Evolutionary conservation across 148 eudicot species (phyloP), one percentile per base, ranked within the genome.

Genomic region (Spergularia bocconei): DNA sequence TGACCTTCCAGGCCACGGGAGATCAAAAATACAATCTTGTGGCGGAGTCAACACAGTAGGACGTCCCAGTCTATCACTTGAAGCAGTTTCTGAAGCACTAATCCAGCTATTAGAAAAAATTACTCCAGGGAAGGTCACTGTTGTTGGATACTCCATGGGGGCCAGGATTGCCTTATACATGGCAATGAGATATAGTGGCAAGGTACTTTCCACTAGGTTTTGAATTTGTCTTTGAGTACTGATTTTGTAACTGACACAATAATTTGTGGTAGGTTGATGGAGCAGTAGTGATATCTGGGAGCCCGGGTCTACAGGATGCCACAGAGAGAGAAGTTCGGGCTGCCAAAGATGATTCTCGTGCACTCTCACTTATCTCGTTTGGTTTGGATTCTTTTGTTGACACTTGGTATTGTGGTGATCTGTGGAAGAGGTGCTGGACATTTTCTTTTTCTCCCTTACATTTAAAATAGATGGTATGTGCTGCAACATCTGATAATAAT

Each of bases 101-200:
- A 54, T 70, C 81, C 84, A 91, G 84, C 74, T 91, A 78, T 72
- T 92, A 54, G 57, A 78, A 66, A 65, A 74, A 19, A 66, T 84
- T 59, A 74, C 85, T 67, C 80, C 87, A 25, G 78, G 81, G 52
- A 88, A 86, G 78, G 91, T 91, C 80, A 82, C 84, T 41, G 82
- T 96, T 51, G 85, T 96, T 58, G 98, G 99, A 61, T 92, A 96
- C 84, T 96, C 99, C 11, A 92, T 96, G 99, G 99, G 97, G 79
- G 98, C 94, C 65, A 87, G 99, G 83, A 88, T 89, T 20, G 88
- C 97, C n/a, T 79, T 92, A 77, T 87, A 86, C 86, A 86, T 89
- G 87, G 93, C 99, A 77, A 79, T 89, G 55, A 89, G 88, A 84
- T 79, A 71, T 70, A 58, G 76, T 62, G 68, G 76, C 67, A 87